Evolutionary conservation across 2,329 filamentous ascomycete species (phyloP).

Genomic region (Stachybotrys echinatus): DNA sequence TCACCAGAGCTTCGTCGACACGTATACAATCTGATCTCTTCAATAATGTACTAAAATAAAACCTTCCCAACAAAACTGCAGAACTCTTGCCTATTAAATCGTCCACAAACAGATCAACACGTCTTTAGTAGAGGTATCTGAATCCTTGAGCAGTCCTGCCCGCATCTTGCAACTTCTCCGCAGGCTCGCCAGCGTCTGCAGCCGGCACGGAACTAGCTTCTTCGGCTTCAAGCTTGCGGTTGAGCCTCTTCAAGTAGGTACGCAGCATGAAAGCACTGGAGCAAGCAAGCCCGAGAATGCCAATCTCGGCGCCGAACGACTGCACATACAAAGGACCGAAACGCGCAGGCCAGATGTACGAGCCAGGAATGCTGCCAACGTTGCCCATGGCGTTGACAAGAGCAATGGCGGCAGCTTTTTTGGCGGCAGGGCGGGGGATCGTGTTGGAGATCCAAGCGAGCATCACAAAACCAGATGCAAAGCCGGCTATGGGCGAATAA

Average conservation of each 20-base stretch:
- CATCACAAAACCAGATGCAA: conserved; percentile 8
- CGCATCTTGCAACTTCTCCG: neutral
- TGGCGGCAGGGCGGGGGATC: conserved; percentile 6
- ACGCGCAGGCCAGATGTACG: conserved; percentile 15
- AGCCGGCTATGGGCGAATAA: conserved; percentile 1
- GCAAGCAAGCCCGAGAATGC: conserved; percentile 32
- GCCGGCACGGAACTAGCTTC: neutral
- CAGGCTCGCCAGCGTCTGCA: neutral
- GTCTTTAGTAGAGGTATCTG: neutral
- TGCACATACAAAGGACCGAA: conserved; percentile 25
- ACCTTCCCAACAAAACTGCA: too few species aligned
- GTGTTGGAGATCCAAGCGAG: conserved; percentile 9
- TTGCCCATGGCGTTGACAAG: conserved; percentile 52
- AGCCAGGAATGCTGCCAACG: conserved; percentile 34
- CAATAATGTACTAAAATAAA: too few species aligned
- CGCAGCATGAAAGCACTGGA: conserved; percentile 8
- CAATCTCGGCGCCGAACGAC: conserved; percentile 38
- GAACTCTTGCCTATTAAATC: too few species aligned
- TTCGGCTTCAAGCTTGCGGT: neutral
- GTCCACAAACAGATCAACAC: too few species aligned
- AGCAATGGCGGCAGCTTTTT: conserved; percentile 35
- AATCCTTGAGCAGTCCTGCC: neutral
- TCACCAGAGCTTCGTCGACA: too few species aligned
- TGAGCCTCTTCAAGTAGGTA: conserved; percentile 6
- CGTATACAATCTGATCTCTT: too few species aligned